phyloP scores from a whole-genome alignment of 2,329 filamentous ascomycete species.

The Ceratocystis ficicola region DNA sequence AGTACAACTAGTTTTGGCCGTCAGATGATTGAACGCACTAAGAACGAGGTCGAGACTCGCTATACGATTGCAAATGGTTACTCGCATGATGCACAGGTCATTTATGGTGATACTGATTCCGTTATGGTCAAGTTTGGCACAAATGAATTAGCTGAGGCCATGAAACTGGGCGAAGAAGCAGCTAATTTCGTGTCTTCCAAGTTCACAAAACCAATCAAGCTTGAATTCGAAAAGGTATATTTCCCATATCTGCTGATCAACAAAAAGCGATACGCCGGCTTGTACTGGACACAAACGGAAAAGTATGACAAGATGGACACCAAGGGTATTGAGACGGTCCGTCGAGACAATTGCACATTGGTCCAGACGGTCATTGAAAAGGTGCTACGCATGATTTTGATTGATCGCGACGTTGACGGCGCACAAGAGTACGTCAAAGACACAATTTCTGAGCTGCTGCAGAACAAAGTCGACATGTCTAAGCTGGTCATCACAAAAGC shows the following conservation, averaged over 20 bases:
- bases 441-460: slow-evolving; percentile 84
- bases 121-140: slow-evolving; percentile 99
- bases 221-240: slow-evolving; percentile 99
- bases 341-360: slow-evolving; percentile 87
- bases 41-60: slow-evolving; percentile 79
- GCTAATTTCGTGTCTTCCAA: slow-evolving; percentile 78
- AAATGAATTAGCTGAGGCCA: slow-evolving; percentile 70
- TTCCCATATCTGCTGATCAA: slow-evolving; percentile 97
- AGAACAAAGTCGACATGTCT: slow-evolving; percentile 98
- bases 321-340: slow-evolving; percentile 96
- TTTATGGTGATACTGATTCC: slow-evolving; percentile 97
- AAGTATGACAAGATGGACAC: slow-evolving; percentile 99
- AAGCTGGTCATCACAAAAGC: slow-evolving; percentile 99
- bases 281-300: slow-evolving; percentile 89
- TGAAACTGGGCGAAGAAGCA: slow-evolving; percentile 92
- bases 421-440: slow-evolving; percentile 97
- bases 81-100: slow-evolving; percentile 85
- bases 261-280: slow-evolving; percentile 97
- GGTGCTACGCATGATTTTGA: slow-evolving; percentile 86
- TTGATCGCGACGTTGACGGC: slow-evolving; percentile 77
- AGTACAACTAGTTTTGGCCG: slow-evolving; percentile 95
- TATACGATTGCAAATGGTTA: slow-evolving; percentile 94
- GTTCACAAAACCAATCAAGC: slow-evolving; percentile 93
- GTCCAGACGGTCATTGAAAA: slow-evolving; percentile 98
- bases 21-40: slow-evolving; percentile 98